A percentile compares a stretch with the other conserved stretches of the same genome.
These are phyloP conservation scores for Trichoderma hamatum DNA, from an alignment of 2,329 filamentous ascomycete species.

Conservation along the genomic window DNA sequence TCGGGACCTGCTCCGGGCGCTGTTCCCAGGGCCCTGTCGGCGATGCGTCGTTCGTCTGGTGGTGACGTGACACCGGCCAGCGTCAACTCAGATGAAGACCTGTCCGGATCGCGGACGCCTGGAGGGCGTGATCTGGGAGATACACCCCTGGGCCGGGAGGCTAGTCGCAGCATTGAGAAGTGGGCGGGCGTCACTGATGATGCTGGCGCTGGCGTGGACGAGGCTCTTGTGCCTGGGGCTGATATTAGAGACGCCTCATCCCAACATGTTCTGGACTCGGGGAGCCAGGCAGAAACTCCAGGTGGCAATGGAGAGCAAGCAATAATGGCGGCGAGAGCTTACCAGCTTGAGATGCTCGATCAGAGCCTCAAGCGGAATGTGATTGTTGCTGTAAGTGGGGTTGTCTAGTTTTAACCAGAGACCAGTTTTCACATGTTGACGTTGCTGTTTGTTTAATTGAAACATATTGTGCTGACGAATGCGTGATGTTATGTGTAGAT, in stretches of 20 bases:
- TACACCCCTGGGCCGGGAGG: neutral
- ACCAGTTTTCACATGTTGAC: neutral
- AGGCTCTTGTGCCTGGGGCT: neutral
- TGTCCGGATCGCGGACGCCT: neutral
- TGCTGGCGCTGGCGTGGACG: constrained; percentile 5
- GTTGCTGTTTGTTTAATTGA: neutral
- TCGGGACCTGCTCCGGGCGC: neutral
- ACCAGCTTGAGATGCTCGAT: constrained; percentile 77
- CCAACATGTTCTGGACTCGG: constrained; percentile 17
- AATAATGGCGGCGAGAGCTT: constrained; percentile 57
- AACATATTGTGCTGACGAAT: constrained; percentile 3
- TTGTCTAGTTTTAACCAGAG: neutral
- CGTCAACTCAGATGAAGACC: neutral
- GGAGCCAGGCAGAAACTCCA: constrained; percentile 1
- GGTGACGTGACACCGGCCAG: constrained; percentile 5
- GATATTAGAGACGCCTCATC: constrained; percentile 22
- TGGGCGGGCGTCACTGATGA: neutral
- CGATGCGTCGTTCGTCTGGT: neutral
- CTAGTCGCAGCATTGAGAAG: constrained; percentile 4
- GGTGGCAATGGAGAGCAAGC: constrained; percentile 25
- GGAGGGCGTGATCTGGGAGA: neutral
- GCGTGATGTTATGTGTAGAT: constrained; percentile 55
- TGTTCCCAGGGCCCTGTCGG: neutral
- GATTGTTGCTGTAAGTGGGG: constrained; percentile 66
- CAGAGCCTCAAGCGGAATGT: constrained; percentile 69